These are phyloP conservation scores for Reutealis trisperma DNA, from an alignment of 345 rosid species.

Conservation along the genomic window DNA sequence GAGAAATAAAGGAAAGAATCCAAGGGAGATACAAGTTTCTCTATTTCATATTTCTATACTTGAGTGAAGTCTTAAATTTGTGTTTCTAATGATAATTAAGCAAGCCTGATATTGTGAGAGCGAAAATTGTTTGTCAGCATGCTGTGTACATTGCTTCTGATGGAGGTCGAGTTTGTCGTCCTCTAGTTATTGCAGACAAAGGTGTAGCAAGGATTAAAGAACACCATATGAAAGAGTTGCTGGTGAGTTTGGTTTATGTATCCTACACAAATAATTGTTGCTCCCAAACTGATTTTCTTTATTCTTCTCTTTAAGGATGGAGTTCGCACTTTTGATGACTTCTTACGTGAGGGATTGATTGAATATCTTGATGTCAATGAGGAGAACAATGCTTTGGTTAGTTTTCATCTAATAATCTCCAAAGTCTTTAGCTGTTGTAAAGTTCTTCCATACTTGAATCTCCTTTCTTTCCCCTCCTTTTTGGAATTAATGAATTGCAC, in stretches of 20 bases:
- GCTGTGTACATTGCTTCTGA: slow-evolving; percentile 95
- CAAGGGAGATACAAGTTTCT: not conserved
- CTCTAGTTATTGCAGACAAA: slow-evolving; percentile 92
- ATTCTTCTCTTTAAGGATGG: slow-evolving; percentile 60
- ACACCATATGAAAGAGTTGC: slow-evolving; percentile 87
- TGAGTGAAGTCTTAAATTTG: not conserved
- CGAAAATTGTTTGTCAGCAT: slow-evolving; percentile 44
- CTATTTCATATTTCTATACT: not conserved
- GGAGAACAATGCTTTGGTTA: slow-evolving; percentile 93
- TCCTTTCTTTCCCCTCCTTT: not conserved
- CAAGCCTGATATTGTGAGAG: slow-evolving; percentile 7
- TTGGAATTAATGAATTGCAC: not conserved
- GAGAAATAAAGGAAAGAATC: not conserved
- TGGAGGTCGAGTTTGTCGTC: slow-evolving; percentile 99
- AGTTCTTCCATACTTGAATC: not conserved
- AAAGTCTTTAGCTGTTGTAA: not conserved
- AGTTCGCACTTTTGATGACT: slow-evolving; percentile 81
- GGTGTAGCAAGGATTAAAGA: slow-evolving; percentile 87
- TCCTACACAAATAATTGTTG: slow-evolving; percentile 3
- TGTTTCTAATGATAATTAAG: not conserved
- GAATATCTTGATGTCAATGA: slow-evolving; percentile 98
- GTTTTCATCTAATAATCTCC: slow-evolving; percentile 26
- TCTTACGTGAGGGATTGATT: slow-evolving; percentile 82
- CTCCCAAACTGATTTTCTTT: slow-evolving; percentile 25
- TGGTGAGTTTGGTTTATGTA: slow-evolving; percentile 47